Base-by-base conservation (phyloP, 257 asterid genomes). In the Nicotiana sylvestris region DNA sequence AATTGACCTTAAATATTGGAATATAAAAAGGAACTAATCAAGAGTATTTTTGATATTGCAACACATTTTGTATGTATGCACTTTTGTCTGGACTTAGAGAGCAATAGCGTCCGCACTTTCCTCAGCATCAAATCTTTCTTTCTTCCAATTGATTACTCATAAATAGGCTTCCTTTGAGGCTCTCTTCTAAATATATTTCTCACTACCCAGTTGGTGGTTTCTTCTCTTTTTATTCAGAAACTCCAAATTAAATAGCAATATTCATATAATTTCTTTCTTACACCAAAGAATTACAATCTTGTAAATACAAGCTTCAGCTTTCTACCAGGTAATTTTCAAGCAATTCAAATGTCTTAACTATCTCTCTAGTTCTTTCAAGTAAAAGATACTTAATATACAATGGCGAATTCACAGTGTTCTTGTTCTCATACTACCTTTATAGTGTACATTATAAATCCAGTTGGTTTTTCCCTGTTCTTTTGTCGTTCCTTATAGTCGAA, bases 21-120 rank as follows among this genome's bases (percentile, higher is more conserved):
- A 10, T 27, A 49, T 13, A 49, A 39, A 49, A 32, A 3, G 79
- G 33, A 27, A 72, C 8, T 0, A 12, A 21, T 46, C 0, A 49
- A 74, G 79, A 1, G 62, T 46, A 27, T 49, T 72, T 25, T 27
- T 25, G 80, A 27, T 3, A 49, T 74, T 13, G 80, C 62, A 13
- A 74, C 80, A 27, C 33, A 74, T 74, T 35, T 74, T 49, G 62
- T 46, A 46, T 21, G 61, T 72, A 25, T 35, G 11, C 17, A 6
- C n/a, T 27, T 74, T 74, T 74, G 80, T 74, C 39, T 74, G 80
- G 62, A 27, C 15, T 49, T 49, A 49, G 21, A 57, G 62, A 49
- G 62, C 61, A 74, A 74, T 74, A 25, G 13, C 25, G 11, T 25
- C 80, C 80, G 49, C 79, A 72, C 37, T 72, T 72, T 72, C 61